phyloP scores from a whole-genome alignment of 805 yeast genomes.

The Wickerhamomyces canadensis region DNA sequence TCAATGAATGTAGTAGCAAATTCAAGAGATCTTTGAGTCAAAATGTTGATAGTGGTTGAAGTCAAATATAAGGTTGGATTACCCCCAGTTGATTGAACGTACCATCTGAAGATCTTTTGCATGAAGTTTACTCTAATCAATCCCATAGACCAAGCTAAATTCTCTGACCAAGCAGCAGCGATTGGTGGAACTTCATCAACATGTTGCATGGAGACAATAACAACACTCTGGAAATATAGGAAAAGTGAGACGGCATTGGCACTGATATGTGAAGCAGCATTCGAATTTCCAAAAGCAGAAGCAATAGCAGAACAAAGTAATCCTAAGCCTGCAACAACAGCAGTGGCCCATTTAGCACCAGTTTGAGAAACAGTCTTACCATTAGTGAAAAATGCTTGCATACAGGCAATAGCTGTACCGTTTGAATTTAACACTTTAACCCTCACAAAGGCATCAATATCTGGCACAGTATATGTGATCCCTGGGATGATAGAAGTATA shows the following conservation, averaged over 20 bases:
- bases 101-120: conserved; percentile 85
- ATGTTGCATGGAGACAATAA: conserved; percentile 76
- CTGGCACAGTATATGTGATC: conserved; percentile 81
- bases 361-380: conserved; percentile 77
- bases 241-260: conserved; percentile 83
- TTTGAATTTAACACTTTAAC: conserved; percentile 35
- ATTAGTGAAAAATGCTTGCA: conserved; percentile 69
- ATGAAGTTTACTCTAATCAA: conserved; percentile 70
- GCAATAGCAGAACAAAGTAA: conserved; percentile 74
- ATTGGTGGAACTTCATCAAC: conserved; percentile 88
- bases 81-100: conserved; percentile 86
- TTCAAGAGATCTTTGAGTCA: conserved; percentile 64
- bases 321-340: conserved; percentile 86
- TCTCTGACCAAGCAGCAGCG: conserved; percentile 88
- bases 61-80: conserved; percentile 64
- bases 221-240: conserved; percentile 84
- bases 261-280: conserved; percentile 83
- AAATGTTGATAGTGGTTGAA: conserved; percentile 54
- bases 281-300: conserved; percentile 80
- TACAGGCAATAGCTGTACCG: conserved; percentile 55
- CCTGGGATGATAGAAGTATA: conserved; percentile 66
- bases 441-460: conserved; percentile 74
- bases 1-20: conserved; percentile 12
- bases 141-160: conserved; percentile 94
- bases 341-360: conserved; percentile 91